Conservation (phyloP, 257 asterid genomes). For the Solanum arcanum region DNA sequence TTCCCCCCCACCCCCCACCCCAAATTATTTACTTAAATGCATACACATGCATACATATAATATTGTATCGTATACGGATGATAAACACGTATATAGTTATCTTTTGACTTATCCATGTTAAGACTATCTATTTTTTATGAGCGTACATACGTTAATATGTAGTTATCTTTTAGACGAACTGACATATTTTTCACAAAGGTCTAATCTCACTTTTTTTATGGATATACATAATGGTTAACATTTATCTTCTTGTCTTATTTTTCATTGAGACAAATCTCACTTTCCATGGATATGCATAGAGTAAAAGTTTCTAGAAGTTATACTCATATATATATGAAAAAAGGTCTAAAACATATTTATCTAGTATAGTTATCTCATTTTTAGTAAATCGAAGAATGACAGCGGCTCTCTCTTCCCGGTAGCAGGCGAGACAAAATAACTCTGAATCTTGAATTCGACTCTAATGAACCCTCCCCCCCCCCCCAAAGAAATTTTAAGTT, state of each 20-base stretch:
- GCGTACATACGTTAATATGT: rapidly evolving
- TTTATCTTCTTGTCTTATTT: background rate
- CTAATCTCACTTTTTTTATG: background rate
- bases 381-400: background rate
- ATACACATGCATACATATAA: background rate
- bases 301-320: background rate
- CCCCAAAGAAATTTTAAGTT: too few relatives aligned
- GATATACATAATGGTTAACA: background rate
- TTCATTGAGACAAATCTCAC: background rate
- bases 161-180: background rate
- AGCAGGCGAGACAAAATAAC: rapidly evolving
- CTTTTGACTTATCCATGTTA: background rate
- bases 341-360: background rate
- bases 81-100: background rate
- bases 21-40: background rate
- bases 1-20: too few relatives aligned
- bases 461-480: too few relatives aligned
- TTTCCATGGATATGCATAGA: background rate
- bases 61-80: rapidly evolving
- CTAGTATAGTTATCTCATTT: background rate
- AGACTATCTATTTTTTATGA: background rate
- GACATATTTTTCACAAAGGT: background rate
- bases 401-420: too few relatives aligned
- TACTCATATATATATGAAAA: background rate
- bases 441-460: background rate